Percentiles rank a stretch among this genome's conserved stretches.
Conservation (phyloP, 2,329 filamentous ascomycete species). For the Elsinoe perseae region DNA sequence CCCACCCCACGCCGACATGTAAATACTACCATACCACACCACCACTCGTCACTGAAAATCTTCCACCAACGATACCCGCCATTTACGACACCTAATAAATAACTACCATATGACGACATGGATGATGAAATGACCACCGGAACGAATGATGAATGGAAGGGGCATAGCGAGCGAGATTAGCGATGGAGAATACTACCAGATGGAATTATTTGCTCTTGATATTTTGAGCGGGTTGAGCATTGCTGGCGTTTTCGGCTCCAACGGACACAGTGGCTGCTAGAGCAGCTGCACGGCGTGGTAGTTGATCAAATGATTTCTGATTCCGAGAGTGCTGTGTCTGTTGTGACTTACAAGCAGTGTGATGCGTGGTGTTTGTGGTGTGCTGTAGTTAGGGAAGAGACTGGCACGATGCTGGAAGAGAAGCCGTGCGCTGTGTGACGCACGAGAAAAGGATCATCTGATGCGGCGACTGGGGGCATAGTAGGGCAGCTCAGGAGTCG, state of each 20-base stretch:
- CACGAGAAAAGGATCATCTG: too few species aligned
- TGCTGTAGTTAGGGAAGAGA: too few species aligned
- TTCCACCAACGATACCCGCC: neutral
- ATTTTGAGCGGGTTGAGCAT: neutral
- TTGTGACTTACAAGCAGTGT: neutral
- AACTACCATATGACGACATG: neutral
- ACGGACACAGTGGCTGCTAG: too few species aligned
- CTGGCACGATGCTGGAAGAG: too few species aligned
- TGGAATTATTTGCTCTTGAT: neutral
- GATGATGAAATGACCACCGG: neutral
- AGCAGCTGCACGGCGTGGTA: too few species aligned
- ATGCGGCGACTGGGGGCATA: too few species aligned
- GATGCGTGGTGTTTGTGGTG: too few species aligned
- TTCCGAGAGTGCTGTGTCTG: neutral
- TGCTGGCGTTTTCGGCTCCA: neutral
- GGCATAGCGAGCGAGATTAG: conserved; percentile 1
- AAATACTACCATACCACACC: neutral
- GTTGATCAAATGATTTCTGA: neutral
- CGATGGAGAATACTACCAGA: neutral
- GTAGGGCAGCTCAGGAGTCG: too few species aligned
- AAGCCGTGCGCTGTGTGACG: too few species aligned
- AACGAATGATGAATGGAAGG: neutral
- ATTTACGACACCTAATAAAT: neutral
- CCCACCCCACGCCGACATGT: neutral
- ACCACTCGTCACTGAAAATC: neutral